These are phyloP conservation scores for Hymenoscyphus infarciens DNA, from an alignment of 2,329 filamentous ascomycete species.

Conservation along the genomic window DNA sequence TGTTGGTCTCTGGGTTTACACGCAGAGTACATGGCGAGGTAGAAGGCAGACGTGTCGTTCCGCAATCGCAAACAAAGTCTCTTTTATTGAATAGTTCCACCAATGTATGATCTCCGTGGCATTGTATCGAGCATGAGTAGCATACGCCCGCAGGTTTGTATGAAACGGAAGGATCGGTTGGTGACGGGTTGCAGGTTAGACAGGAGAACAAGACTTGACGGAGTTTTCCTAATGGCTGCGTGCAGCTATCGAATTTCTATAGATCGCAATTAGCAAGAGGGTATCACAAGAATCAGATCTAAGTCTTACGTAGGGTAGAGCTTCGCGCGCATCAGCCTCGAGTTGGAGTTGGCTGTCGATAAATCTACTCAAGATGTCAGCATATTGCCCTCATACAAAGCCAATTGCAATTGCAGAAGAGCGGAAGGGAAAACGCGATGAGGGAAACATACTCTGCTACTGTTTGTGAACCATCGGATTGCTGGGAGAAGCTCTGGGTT, in stretches of 20 bases:
- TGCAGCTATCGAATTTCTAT: conserved; percentile 91
- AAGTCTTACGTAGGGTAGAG: conserved; percentile 73
- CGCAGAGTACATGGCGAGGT: conserved; percentile 74
- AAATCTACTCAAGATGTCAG: conserved; percentile 54
- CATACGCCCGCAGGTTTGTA: conserved; percentile 80
- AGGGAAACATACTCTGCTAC: conserved; percentile 39
- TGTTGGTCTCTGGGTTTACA: conserved; percentile 66
- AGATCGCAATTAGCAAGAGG: conserved; percentile 16
- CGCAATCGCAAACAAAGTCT: conserved; percentile 95
- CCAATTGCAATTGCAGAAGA: background rate
- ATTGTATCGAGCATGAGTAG: conserved; percentile 95
- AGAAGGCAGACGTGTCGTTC: conserved; percentile 69
- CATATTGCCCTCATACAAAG: background rate
- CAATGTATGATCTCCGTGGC: conserved; percentile 89
- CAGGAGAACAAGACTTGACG: conserved; percentile 90
- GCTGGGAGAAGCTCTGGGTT: conserved; percentile 57
- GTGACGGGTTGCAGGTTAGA: conserved; percentile 85
- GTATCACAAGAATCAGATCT: conserved; percentile 7
- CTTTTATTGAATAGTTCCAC: conserved; percentile 96
- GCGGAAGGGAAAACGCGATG: background rate
- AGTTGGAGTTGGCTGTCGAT: conserved; percentile 85
- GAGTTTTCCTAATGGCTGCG: conserved; percentile 80
- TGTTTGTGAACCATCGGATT: conserved; percentile 51
- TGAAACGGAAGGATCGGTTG: conserved; percentile 56
- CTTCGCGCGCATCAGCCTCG: conserved; percentile 92